These are phyloP conservation scores for Syzygium malaccense DNA, from an alignment of 441 rosid genomes.

Conservation along the genomic window DNA sequence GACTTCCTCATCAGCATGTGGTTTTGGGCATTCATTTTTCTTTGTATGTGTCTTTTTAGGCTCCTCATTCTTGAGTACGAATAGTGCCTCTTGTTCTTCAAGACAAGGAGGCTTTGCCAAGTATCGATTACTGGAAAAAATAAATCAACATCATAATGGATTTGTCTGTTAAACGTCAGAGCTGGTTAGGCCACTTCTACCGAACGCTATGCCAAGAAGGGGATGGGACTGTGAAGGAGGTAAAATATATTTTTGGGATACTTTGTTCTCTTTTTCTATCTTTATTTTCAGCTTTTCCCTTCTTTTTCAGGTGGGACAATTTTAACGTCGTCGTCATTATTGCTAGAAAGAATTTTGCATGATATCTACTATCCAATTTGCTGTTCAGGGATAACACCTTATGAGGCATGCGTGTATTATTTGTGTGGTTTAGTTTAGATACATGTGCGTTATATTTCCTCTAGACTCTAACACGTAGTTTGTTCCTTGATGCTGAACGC, in stretches of 20 bases:
- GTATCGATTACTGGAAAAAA: neutral
- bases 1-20: neutral
- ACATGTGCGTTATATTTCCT: neutral
- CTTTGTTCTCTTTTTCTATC: neutral
- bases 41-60: neutral
- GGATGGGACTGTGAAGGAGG: slow-evolving; percentile 3
- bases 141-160: neutral
- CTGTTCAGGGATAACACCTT: neutral
- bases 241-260: neutral
- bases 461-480: neutral
- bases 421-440: neutral
- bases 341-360: neutral
- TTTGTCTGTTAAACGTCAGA: neutral
- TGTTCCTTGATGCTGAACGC: neutral
- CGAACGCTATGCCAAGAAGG: neutral
- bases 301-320: neutral
- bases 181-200: slow-evolving; percentile 4
- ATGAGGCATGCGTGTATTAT: neutral
- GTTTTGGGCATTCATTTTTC: neutral
- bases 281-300: neutral
- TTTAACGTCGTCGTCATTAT: neutral
- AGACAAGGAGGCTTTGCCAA: neutral
- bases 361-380: neutral
- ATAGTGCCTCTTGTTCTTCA: neutral
- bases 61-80: neutral